Evolutionary conservation across 2,329 filamentous ascomycete genomes (phyloP), one percentile per base, ranked within the genome.

Genomic region (Fusarium paranaense): DNA sequence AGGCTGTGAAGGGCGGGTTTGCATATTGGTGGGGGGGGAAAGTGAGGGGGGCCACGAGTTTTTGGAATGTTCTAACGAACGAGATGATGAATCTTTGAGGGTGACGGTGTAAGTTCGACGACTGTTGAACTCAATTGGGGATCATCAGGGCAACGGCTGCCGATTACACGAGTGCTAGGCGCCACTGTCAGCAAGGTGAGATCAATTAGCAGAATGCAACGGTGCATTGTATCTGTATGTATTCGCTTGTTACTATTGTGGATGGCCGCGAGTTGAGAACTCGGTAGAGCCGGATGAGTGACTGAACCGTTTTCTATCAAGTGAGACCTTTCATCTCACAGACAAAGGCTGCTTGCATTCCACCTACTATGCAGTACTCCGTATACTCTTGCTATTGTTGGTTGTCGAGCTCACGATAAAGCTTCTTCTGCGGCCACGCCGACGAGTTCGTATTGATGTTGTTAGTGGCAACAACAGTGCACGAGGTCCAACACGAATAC

Each of bases 1-100:
- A 62, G 70, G 66, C 66, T 67, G 70, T 70, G 56, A 61, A 27
- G 20, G 35, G 37, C 20, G 30, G 50, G 50, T 30, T 54, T 54
- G 25, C 27, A 35, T 32, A 35, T 56, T 56, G 52, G 54, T 35
- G 33, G 32, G 33, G 30, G 52, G 32, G 33, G 30, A 32, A 22
- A 11, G 32, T n/a, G 50, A 18, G 27, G 20, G 52, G 30, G 30
- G 10, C 11, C 11, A 45, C 50, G 30, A 9, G 50, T 50, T 47
- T 50, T 47, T 50, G 45, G 45, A 50, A 50, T 50, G 45, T 50
- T 50, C 45, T 27, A 50, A 50, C 45, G 22, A 50, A 45, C 42
- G 45, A 50, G 45, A 50, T 50, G 45, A 27, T 50, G 22, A 50
- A 50, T 45, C 20, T 22, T 22, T 9, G 20, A 45, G 20, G 9